These are phyloP conservation scores for Parathielavia hyrcaniae DNA, from an alignment of 495 filamentous ascomycete species.

Conservation along the genomic window DNA sequence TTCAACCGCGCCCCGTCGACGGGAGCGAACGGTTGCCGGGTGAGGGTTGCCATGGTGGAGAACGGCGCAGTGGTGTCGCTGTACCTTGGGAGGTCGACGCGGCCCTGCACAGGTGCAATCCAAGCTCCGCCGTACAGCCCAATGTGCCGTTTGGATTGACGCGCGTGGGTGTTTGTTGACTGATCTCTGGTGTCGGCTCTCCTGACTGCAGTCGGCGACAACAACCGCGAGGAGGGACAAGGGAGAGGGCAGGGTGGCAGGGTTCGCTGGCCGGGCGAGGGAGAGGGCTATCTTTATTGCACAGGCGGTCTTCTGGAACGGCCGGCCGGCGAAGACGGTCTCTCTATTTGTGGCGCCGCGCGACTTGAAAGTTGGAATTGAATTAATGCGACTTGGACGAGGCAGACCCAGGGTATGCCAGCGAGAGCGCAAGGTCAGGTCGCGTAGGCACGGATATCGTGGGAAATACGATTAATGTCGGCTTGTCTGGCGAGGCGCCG, in stretches of 20 bases:
- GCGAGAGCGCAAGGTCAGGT: background rate
- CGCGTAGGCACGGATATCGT: background rate
- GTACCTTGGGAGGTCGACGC: background rate
- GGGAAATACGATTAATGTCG: background rate
- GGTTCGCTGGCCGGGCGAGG: conserved; percentile 18
- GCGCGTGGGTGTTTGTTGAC: conserved; percentile 5
- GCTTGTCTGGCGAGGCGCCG: conserved; percentile 22
- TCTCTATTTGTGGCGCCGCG: conserved; percentile 9
- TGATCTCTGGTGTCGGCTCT: background rate
- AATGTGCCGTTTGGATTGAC: background rate
- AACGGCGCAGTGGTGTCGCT: conserved; percentile 11
- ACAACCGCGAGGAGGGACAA: conserved; percentile 1
- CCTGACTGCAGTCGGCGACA: background rate
- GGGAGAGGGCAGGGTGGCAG: conserved; percentile 12
- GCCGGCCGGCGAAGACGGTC: conserved; percentile 24
- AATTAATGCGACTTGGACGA: conserved; percentile 10
- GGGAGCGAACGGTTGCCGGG: conserved; percentile 54
- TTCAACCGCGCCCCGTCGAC: conserved; percentile 49
- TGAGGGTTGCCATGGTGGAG: conserved; percentile 40
- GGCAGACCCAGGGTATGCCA: background rate
- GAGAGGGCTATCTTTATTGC: conserved; percentile 33
- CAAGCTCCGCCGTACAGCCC: background rate
- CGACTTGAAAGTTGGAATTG: background rate
- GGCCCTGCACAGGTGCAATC: no score
- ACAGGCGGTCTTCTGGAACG: conserved; percentile 21